These are phyloP conservation scores for Colletotrichum sojae DNA, from an alignment of 2,329 filamentous ascomycete species.

Conservation along the genomic window DNA sequence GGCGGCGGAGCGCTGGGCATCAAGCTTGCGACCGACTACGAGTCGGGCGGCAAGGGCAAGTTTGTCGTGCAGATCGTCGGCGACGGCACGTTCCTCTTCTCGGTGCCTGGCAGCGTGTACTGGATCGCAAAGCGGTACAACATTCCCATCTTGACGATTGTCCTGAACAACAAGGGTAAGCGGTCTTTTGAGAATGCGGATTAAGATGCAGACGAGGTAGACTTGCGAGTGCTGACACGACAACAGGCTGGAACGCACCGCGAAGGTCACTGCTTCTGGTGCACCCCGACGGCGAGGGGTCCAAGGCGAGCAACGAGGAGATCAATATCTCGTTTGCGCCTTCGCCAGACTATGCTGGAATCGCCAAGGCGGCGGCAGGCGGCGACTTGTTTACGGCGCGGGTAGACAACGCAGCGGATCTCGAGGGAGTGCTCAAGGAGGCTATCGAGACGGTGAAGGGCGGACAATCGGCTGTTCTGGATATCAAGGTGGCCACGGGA, in stretches of 20 bases:
- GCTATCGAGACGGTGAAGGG: constrained; percentile 66
- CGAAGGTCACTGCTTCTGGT: constrained; percentile 59
- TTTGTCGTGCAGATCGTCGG: constrained; percentile 71
- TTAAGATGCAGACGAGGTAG: not conserved
- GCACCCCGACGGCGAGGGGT: constrained; percentile 58
- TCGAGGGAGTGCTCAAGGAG: constrained; percentile 62
- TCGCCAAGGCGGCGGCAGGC: constrained; percentile 48
- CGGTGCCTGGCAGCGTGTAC: constrained; percentile 67
- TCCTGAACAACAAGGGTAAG: constrained; percentile 70
- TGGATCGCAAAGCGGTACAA: constrained; percentile 69
- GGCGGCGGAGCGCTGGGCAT: constrained; percentile 83
- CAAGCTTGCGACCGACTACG: constrained; percentile 73
- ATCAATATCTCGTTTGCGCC: constrained; percentile 63
- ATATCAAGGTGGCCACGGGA: constrained; percentile 64
- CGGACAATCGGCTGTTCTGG: constrained; percentile 67
- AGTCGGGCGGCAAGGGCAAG: constrained; percentile 59
- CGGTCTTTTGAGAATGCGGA: constrained; percentile 26
- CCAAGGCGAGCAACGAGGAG: constrained; percentile 59
- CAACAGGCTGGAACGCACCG: constrained; percentile 60
- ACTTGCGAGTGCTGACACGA: constrained; percentile 8
- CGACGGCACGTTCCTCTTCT: constrained; percentile 70
- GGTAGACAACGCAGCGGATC: constrained; percentile 61
- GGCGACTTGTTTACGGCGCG: constrained; percentile 66
- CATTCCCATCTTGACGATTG: constrained; percentile 68
- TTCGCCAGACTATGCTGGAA: constrained; percentile 57